These are phyloP conservation scores for Endocalyx cinctus DNA, from an alignment of 2,329 filamentous ascomycete genomes.

Conservation along the genomic window DNA sequence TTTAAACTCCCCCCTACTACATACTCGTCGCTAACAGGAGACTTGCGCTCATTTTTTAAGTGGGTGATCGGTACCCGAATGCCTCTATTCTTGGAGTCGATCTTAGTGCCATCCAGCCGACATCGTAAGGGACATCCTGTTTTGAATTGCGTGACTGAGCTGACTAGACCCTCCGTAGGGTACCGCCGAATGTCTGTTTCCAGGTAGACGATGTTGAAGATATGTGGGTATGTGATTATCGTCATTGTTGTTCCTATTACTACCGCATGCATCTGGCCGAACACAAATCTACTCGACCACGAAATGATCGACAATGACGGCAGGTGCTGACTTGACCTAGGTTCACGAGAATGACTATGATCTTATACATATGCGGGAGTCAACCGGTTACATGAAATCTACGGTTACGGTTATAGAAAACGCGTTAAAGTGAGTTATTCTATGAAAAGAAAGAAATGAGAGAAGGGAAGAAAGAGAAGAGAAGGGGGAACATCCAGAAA, in stretches of 20 bases:
- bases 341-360: conserved; percentile 16
- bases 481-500: too few relatives aligned
- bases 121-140: conserved; percentile 11
- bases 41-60: conserved; percentile 3
- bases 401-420: conserved; percentile 14
- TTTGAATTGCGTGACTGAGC: conserved; percentile 1
- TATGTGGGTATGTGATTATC: conserved; percentile 17
- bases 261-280: too few relatives aligned
- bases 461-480: too few relatives aligned
- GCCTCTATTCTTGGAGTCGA: conserved; percentile 15
- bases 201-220: conserved; percentile 19
- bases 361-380: conserved; percentile 19
- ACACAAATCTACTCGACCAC: too few relatives aligned
- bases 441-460: conserved; percentile 6
- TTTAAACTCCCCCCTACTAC: conserved; percentile 9
- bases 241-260: too few relatives aligned
- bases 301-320: too few relatives aligned
- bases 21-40: conserved; percentile 1
- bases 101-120: conserved; percentile 19
- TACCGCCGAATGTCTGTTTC: conserved; percentile 19
- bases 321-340: conserved; percentile 3
- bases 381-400: conserved; percentile 13
- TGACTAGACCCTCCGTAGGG: conserved; percentile 8
- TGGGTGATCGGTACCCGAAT: conserved; percentile 17
- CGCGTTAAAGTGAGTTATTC: conserved; percentile 13